These are phyloP conservation scores for Russula earlei DNA, from an alignment of 768 basidiomycete species.

Conservation along the genomic window DNA sequence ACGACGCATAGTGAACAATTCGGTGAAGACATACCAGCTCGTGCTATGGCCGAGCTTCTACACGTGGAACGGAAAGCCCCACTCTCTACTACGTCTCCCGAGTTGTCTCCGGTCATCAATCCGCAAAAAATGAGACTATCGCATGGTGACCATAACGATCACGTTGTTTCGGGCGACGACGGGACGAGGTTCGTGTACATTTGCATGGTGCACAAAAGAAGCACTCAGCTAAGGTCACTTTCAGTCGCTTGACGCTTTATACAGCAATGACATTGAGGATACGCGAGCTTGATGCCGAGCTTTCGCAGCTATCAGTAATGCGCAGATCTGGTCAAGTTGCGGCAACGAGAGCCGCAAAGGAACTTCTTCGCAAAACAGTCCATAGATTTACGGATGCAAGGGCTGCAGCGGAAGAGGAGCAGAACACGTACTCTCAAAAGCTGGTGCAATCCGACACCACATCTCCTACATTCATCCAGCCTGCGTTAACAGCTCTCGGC, in stretches of 20 bases:
- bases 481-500: background rate
- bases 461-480: background rate
- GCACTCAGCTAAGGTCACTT: background rate
- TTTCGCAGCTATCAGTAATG: background rate
- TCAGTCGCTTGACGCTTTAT: background rate
- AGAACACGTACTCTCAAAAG: background rate
- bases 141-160: background rate
- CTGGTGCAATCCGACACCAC: background rate
- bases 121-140: background rate
- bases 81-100: background rate
- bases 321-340: constrained; percentile 3
- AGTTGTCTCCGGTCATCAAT: background rate
- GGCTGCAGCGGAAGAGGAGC: background rate
- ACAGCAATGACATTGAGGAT: background rate
- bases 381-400: background rate
- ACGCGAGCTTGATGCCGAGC: constrained; percentile 1
- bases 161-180: background rate
- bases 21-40: background rate
- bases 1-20: background rate
- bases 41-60: background rate
- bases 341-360: background rate
- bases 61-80: background rate
- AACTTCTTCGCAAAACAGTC: background rate
- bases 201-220: background rate
- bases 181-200: background rate